A percentile compares a stretch with the other conserved stretches of the same genome.
Evolutionary conservation across 805 yeast genomes (phyloP).

Genomic region (Candida xyloterini): DNA sequence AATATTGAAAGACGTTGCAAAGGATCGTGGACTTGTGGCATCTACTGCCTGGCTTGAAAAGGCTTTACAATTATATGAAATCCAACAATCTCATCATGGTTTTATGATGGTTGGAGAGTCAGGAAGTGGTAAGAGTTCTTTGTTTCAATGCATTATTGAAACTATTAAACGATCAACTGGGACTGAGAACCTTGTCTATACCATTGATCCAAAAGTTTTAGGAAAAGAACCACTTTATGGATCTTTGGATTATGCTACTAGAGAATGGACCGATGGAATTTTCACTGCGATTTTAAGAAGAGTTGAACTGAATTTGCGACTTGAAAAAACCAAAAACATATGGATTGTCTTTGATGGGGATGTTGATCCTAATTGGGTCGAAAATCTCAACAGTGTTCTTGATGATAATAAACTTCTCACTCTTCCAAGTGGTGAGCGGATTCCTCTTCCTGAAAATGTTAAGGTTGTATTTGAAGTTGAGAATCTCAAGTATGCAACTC

Average conservation of each 20-base stretch:
- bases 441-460: conserved; percentile 61
- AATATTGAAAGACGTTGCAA: conserved; percentile 30
- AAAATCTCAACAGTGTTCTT: conserved; percentile 81
- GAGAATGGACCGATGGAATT: conserved; percentile 93
- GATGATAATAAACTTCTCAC: conserved; percentile 85
- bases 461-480: conserved; percentile 77
- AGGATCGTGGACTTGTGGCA: conserved; percentile 30
- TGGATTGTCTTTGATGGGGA: conserved; percentile 94
- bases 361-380: conserved; percentile 92
- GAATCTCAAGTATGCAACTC: conserved; percentile 63
- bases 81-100: conserved; percentile 69
- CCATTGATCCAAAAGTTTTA: conserved; percentile 74
- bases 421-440: conserved; percentile 84
- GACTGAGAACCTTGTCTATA: conserved; percentile 38
- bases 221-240: conserved; percentile 70
- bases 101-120: conserved; percentile 75
- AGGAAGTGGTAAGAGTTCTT: conserved; percentile 68
- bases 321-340: conserved; percentile 51
- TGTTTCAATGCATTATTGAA: conserved; percentile 47
- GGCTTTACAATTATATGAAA: conserved; percentile 57
- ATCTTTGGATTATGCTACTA: conserved; percentile 62
- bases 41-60: conserved; percentile 50
- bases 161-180: conserved; percentile 36
- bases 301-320: conserved; percentile 52
- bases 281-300: conserved; percentile 65